Conservation (phyloP, 352 stramenopile genomes). For the Pseudoperonospora humuli region DNA sequence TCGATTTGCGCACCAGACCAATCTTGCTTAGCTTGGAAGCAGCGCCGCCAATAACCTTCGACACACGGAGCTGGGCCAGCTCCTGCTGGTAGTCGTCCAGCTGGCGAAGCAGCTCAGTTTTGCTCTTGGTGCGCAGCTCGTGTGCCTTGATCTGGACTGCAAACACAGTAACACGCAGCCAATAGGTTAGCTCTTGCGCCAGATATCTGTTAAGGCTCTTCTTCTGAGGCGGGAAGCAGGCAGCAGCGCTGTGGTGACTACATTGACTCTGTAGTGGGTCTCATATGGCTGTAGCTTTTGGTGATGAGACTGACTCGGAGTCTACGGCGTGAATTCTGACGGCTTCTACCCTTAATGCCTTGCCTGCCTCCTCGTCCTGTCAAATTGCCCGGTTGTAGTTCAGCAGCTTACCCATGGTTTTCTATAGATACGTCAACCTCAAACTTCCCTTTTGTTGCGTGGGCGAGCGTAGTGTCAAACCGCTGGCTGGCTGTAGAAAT, state of each 20-base stretch:
- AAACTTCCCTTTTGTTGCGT: slow-evolving; percentile 60
- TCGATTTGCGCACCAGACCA: slow-evolving; percentile 97
- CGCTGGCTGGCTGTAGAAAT: slow-evolving; percentile 39
- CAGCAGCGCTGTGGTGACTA: neutral
- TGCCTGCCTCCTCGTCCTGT: neutral
- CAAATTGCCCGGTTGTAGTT: too few relatives aligned
- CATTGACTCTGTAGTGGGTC: neutral
- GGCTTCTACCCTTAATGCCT: neutral
- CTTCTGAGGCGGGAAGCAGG: neutral
- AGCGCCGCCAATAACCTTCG: slow-evolving; percentile 98
- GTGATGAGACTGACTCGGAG: neutral
- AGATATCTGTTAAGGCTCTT: neutral
- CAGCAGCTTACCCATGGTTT: slow-evolving; percentile 55
- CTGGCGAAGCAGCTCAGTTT: slow-evolving; percentile 97
- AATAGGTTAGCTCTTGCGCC: slow-evolving; percentile 15
- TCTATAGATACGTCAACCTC: slow-evolving; percentile 56
- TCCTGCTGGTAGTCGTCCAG: slow-evolving; percentile 98
- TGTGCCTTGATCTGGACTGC: slow-evolving; percentile 94
- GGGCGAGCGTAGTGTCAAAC: slow-evolving; percentile 22
- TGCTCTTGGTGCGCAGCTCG: slow-evolving; percentile 95
- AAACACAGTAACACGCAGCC: slow-evolving; percentile 12
- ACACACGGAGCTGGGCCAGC: slow-evolving; percentile 95
- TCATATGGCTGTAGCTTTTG: neutral
- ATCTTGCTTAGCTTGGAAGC: slow-evolving; percentile 99
- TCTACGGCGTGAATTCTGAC: neutral